phyloP scores from a whole-genome alignment of 768 basidiomycete species.

The Paxillus involutus region DNA sequence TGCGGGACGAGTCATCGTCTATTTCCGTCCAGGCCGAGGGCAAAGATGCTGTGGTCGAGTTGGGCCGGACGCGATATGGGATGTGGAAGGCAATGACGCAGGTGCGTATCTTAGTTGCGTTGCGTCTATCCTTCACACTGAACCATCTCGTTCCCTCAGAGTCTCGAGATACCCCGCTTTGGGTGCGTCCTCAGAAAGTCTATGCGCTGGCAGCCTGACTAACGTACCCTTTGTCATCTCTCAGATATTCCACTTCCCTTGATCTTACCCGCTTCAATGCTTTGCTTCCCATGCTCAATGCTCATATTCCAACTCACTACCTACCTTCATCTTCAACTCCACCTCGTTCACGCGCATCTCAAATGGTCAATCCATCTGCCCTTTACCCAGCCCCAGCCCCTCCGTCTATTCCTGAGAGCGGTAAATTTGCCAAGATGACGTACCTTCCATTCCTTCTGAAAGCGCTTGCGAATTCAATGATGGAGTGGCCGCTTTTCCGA shows the following conservation, averaged over 20 bases:
- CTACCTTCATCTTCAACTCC: conserved; percentile 41
- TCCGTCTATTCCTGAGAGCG: conserved; percentile 46
- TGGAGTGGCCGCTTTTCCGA: conserved; percentile 82
- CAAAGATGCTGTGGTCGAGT: conserved; percentile 62
- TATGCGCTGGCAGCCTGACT: background rate
- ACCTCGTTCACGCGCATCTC: conserved; percentile 17
- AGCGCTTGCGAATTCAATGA: conserved; percentile 76
- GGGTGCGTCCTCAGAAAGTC: conserved; percentile 44
- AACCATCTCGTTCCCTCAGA: conserved; percentile 41
- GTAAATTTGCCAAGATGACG: conserved; percentile 66
- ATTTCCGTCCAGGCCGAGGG: background rate
- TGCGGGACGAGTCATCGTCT: background rate
- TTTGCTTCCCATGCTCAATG: conserved; percentile 62
- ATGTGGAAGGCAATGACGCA: conserved; percentile 94
- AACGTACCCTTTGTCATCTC: background rate
- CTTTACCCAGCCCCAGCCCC: conserved; percentile 40
- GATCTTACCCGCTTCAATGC: conserved; percentile 72
- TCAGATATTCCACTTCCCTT: conserved; percentile 70
- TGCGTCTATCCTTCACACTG: background rate
- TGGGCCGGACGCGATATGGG: conserved; percentile 72
- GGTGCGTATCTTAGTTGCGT: conserved; percentile 37
- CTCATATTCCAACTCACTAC: conserved; percentile 64
- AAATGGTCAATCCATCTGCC: conserved; percentile 38
- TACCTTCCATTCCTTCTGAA: conserved; percentile 86
- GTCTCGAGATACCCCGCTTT: conserved; percentile 84